phyloP scores from a whole-genome alignment of 2,329 filamentous ascomycete genomes.

The Fusarium mexicanum region DNA sequence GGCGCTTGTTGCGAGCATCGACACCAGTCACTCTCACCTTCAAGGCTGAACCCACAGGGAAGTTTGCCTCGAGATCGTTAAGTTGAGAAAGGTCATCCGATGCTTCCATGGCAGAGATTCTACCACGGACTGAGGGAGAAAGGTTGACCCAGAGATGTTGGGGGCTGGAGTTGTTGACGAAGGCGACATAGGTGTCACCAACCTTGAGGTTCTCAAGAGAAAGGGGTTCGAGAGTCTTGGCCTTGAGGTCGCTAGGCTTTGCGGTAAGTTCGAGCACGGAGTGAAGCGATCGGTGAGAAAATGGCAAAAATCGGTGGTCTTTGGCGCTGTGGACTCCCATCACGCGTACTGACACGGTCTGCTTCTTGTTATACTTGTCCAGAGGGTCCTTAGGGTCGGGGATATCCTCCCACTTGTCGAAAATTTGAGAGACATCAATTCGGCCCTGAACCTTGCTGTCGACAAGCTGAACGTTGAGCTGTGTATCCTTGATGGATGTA shows the following conservation, averaged over 20 bases:
- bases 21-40: conserved; percentile 81
- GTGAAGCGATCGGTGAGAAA: conserved; percentile 84
- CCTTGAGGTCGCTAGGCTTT: conserved; percentile 73
- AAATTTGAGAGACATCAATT: conserved; percentile 89
- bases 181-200: conserved; percentile 79
- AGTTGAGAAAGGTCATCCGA: conserved; percentile 86
- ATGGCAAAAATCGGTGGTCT: conserved; percentile 90
- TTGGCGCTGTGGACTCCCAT: conserved; percentile 90
- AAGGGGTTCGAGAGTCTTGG: conserved; percentile 59
- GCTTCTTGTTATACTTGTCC: conserved; percentile 74
- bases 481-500: conserved; percentile 86
- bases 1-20: conserved; percentile 75
- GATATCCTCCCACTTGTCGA: conserved; percentile 89
- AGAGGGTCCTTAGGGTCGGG: conserved; percentile 83
- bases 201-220: conserved; percentile 77
- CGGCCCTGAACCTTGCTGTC: conserved; percentile 82
- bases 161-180: conserved; percentile 87
- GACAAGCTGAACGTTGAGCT: conserved; percentile 88
- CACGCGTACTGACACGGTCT: conserved; percentile 78
- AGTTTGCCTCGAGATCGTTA: conserved; percentile 79
- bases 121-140: conserved; percentile 86
- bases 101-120: conserved; percentile 83
- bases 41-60: conserved; percentile 89
- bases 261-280: conserved; percentile 88
- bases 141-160: conserved; percentile 91